phyloP scores from a whole-genome alignment of 2,329 filamentous ascomycete species.

The Ophidiomyces ophidiicola region DNA sequence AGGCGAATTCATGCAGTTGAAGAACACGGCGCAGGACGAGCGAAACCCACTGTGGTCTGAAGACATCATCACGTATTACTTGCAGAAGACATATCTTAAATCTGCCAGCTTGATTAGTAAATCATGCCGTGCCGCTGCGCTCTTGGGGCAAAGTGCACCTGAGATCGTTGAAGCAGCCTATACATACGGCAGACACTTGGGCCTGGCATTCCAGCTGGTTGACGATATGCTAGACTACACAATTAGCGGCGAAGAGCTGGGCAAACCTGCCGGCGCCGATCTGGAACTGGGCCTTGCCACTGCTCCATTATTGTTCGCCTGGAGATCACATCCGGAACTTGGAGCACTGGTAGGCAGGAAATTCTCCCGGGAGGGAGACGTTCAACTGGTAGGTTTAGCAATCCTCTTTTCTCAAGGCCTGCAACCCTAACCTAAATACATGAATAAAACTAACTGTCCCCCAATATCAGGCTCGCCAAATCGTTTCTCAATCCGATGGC shows the following conservation, averaged over 20 bases:
- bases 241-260: conserved; percentile 66
- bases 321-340: conserved; percentile 76
- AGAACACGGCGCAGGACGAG: conserved; percentile 88
- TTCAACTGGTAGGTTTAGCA: conserved; percentile 54
- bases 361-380: conserved; percentile 73
- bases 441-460: background rate
- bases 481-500: conserved; percentile 73
- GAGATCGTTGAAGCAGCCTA: conserved; percentile 86
- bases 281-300: conserved; percentile 87
- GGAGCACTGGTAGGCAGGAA: conserved; percentile 84
- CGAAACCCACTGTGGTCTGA: conserved; percentile 73
- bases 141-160: conserved; percentile 65
- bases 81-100: conserved; percentile 98
- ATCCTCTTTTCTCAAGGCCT: background rate
- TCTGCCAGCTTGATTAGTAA: conserved; percentile 93
- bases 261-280: conserved; percentile 91
- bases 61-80: conserved; percentile 80
- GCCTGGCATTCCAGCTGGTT: conserved; percentile 90
- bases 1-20: conserved; percentile 98
- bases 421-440: conserved; percentile 3
- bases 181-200: conserved; percentile 81
- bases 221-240: conserved; percentile 98
- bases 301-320: conserved; percentile 86
- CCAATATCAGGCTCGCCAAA: conserved; percentile 58
- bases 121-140: conserved; percentile 77